Conservation (phyloP, 2,329 filamentous ascomycete genomes). For the Talaromyces albobiverticillius region DNA sequence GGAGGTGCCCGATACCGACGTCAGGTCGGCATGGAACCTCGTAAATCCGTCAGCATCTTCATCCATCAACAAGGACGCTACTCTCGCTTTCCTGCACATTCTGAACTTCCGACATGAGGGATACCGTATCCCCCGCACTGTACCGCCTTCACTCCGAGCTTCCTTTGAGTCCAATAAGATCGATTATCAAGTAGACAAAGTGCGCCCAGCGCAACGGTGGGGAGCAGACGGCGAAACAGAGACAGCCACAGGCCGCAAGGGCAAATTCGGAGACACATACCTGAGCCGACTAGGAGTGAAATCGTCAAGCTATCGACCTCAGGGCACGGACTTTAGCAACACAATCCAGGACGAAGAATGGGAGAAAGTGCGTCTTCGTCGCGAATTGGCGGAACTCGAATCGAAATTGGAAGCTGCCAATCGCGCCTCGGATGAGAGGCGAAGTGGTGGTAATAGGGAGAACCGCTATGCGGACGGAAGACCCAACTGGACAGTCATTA, state of each 20-base stretch:
- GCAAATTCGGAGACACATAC: constrained; percentile 97
- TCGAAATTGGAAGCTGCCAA: constrained; percentile 82
- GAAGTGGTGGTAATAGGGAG: constrained; percentile 34
- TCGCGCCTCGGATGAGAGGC: constrained; percentile 64
- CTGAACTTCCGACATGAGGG: constrained; percentile 95
- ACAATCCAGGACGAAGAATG: constrained; percentile 87
- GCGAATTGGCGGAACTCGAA: constrained; percentile 85
- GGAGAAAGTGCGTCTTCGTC: constrained; percentile 94
- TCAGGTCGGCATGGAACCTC: constrained; percentile 93
- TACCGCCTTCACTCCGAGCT: constrained; percentile 84
- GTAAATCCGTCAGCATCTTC: constrained; percentile 84
- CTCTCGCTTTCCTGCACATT: constrained; percentile 92
- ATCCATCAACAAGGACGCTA: constrained; percentile 90
- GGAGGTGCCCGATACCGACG: constrained; percentile 69
- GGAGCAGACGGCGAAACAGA: constrained; percentile 70
- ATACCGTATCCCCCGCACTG: constrained; percentile 84
- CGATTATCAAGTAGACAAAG: constrained; percentile 87
- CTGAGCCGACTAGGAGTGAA: constrained; percentile 82
- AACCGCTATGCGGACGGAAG: constrained; percentile 61
- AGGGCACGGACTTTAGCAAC: constrained; percentile 85
- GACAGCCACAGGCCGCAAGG: constrained; percentile 83
- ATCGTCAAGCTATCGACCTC: constrained; percentile 67
- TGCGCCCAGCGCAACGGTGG: constrained; percentile 70
- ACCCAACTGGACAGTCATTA: constrained; percentile 84
- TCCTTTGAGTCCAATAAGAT: constrained; percentile 96